Evolutionary conservation across 495 filamentous ascomycete genomes (phyloP).

Genomic region (Neurospora sp.): DNA sequence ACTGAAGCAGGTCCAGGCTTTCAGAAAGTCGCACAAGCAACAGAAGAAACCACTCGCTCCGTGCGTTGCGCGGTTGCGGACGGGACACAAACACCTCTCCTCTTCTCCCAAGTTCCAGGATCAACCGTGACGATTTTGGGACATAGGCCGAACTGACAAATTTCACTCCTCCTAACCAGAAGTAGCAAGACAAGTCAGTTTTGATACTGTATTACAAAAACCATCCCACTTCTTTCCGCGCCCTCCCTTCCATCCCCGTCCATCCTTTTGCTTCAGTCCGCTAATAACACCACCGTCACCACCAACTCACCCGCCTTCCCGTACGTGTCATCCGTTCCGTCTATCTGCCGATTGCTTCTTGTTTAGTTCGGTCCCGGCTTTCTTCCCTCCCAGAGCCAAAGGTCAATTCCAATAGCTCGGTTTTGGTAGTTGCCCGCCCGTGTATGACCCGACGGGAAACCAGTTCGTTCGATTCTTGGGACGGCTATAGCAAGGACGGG

Average conservation of each 20-base stretch:
- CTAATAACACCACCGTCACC: not conserved
- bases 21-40: not conserved
- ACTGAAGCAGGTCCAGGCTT: not conserved
- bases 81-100: not conserved
- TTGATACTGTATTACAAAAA: not conserved
- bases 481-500: not conserved
- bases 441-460: not conserved
- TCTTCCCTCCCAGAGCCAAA: not conserved
- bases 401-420: not conserved
- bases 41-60: not conserved
- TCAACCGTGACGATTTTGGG: not conserved
- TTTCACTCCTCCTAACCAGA: not conserved
- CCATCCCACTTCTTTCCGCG: not conserved
- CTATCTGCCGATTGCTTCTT: not conserved
- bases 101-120: not conserved
- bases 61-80: not conserved
- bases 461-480: not conserved
- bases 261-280: not conserved
- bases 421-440: not conserved
- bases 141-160: not conserved
- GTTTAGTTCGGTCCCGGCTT: not conserved
- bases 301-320: not conserved
- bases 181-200: not conserved
- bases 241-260: not conserved
- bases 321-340: not conserved